A percentile compares a stretch with the other conserved stretches of the same genome.
phyloP scores from a whole-genome alignment of 2,329 filamentous ascomycete genomes.

The Gnomoniopsis sp. region DNA sequence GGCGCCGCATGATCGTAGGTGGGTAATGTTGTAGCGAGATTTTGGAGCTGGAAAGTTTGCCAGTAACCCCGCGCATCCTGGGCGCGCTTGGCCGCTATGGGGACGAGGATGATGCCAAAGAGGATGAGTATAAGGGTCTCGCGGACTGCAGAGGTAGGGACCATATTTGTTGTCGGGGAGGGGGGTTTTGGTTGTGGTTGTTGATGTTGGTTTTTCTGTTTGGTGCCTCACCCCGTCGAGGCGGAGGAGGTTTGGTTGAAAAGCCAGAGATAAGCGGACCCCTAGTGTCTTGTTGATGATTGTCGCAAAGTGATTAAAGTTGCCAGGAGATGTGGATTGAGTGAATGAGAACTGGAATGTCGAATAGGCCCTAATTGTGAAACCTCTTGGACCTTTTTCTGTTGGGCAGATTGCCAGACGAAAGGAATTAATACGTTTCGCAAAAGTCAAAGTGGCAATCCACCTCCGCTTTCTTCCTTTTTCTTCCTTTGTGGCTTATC shows the following conservation, averaged over 20 bases:
- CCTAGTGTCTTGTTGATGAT: background rate
- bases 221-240: background rate
- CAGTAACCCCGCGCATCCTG: constrained; percentile 17
- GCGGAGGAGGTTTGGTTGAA: background rate
- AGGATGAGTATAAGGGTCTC: constrained; percentile 17
- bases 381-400: too few species aligned
- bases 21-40: background rate
- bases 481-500: too few species aligned
- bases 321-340: too few species aligned
- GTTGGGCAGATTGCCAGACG: too few species aligned
- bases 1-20: background rate
- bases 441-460: too few species aligned
- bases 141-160: constrained; percentile 9
- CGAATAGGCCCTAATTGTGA: too few species aligned
- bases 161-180: constrained; percentile 3
- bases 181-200: background rate
- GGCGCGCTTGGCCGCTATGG: constrained; percentile 18
- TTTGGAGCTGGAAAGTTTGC: constrained; percentile 7
- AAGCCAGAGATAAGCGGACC: background rate
- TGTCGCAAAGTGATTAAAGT: too few species aligned
- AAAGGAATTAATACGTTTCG: too few species aligned
- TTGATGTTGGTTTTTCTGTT: background rate
- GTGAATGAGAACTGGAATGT: too few species aligned
- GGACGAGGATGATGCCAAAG: constrained; percentile 17
- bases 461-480: too few species aligned